phyloP scores from a whole-genome alignment of 2,329 filamentous ascomycete species.

The Colletotrichum sp. region DNA sequence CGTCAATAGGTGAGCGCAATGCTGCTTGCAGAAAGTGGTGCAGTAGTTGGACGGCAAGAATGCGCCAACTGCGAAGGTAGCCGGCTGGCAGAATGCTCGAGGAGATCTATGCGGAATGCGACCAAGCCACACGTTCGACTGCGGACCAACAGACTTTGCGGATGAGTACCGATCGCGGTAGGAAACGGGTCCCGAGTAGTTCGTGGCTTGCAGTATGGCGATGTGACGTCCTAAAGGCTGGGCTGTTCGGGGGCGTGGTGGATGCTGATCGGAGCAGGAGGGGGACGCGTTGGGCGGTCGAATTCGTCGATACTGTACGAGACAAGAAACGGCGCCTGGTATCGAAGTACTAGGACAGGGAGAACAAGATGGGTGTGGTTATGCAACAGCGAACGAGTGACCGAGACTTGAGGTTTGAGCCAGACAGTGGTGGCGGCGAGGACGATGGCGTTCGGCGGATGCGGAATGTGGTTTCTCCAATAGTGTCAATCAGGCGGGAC shows the following conservation, averaged over 20 bases:
- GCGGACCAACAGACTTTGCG: background rate
- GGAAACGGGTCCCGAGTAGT: background rate
- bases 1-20: background rate
- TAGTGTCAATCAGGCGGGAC: background rate
- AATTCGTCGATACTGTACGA: background rate
- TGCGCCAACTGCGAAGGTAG: background rate
- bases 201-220: background rate
- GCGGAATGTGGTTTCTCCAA: background rate
- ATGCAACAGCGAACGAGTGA: background rate
- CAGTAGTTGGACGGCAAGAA: background rate
- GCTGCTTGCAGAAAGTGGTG: constrained; percentile 20
- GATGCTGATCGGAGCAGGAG: constrained; percentile 7
- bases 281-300: background rate
- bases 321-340: background rate
- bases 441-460: background rate
- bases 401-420: background rate
- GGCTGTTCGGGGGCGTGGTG: background rate
- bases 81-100: background rate
- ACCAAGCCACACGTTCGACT: constrained; percentile 14
- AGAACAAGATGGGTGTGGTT: background rate
- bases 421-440: background rate
- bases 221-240: constrained; percentile 5
- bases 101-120: constrained; percentile 20
- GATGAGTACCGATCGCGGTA: background rate
- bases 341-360: background rate